These are phyloP conservation scores for Syzygium aromaticum DNA, from an alignment of 345 rosid genomes.

Conservation along the genomic window DNA sequence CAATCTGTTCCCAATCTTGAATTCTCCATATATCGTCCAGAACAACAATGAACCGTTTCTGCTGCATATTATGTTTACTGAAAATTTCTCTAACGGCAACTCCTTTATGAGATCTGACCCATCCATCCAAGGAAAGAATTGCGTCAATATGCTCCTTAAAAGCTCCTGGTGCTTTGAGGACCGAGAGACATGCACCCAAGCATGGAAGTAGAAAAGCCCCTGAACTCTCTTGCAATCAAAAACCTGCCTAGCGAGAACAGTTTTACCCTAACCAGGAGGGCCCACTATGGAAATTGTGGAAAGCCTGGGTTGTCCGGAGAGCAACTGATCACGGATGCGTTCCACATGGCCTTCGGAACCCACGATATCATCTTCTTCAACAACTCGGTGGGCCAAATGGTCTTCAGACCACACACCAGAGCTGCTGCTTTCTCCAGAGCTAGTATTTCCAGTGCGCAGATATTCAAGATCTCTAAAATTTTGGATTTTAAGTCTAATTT, in stretches of 20 bases:
- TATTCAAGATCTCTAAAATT: too few relatives aligned
- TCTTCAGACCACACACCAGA: neutral
- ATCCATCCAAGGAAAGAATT: neutral
- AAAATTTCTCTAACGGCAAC: neutral
- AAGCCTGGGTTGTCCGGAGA: neutral
- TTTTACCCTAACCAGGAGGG: constrained; percentile 9
- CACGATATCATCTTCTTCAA: too few relatives aligned
- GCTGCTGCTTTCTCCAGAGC: neutral
- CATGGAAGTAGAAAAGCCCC: neutral
- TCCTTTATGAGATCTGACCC: neutral
- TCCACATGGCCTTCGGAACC: too few relatives aligned
- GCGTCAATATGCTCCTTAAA: too few relatives aligned
- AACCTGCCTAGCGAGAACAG: constrained; percentile 4
- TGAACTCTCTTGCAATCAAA: neutral
- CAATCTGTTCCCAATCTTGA: neutral
- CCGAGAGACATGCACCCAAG: too few relatives aligned
- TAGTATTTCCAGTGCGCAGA: neutral
- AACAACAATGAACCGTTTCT: neutral
- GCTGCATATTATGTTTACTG: neutral
- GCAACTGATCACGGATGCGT: neutral
- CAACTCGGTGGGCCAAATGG: neutral
- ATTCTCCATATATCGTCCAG: constrained; percentile 8
- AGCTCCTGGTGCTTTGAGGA: too few relatives aligned
- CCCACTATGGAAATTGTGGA: constrained; percentile 4
- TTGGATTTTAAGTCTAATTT: neutral